Base-by-base conservation (phyloP, 495 filamentous ascomycete genomes). In the Podospora sp. region DNA sequence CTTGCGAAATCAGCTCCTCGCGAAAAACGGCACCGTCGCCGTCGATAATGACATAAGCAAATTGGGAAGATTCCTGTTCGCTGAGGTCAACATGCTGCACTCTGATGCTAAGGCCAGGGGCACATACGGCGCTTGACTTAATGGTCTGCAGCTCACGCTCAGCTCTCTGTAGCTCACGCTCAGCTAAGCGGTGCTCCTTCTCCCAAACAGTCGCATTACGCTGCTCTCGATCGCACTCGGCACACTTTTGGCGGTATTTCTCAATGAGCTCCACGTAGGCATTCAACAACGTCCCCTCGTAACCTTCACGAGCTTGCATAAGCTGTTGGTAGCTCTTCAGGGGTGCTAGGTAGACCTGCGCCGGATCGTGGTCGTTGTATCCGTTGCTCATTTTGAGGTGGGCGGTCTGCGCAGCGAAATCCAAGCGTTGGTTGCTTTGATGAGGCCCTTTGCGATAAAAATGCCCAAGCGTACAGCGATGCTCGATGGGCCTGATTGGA, bases 11-110 rank as follows among this genome's bases (percentile, higher is more conserved):
- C 50, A 77, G 63, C 20, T 73, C 71, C 2, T 76, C 75, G 7
- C 57, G 66, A 57, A 78, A 78, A 21, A 77, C 57, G 11, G 73
- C 73, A 0, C 76, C 76, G 33, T 77, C 75, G 50, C 76, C 76
- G 33, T 78, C 76, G 33, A 78, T 70, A 16, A 78, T 65, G 24
- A 73, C 72, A 62, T 72, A 75, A 3, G 68, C 76, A 27, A 76
- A 77, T 0, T 67, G 55, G 5, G 60, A 62, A 14, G 73, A 67
- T 70, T 75, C 73, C 75, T 49, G 26, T 16, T n/a, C n/a, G n/a
- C n/a, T n/a, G n/a, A n/a, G n/a, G n/a, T n/a, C n/a, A n/a, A n/a
- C n/a, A n/a, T n/a, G n/a, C n/a, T n/a, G n/a, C n/a, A n/a, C n/a
- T n/a, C n/a, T n/a, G n/a, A n/a, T n/a, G n/a, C n/a, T n/a, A n/a